Evolutionary conservation across 768 basidiomycete genomes (phyloP).

Genomic region (Leccinum fibrillosum): DNA sequence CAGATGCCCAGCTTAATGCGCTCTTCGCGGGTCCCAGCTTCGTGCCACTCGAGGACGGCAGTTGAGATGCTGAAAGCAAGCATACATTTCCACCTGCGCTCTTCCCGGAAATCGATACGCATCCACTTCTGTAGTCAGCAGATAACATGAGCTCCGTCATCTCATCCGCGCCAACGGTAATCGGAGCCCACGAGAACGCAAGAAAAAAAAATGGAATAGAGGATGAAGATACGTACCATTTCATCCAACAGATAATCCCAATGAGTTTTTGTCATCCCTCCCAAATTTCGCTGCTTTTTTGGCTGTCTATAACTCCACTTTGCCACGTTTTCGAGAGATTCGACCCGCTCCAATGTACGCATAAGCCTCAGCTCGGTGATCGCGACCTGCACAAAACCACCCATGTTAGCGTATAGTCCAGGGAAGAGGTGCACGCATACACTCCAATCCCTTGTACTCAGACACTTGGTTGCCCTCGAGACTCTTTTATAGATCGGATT

Average conservation of each 20-base stretch:
- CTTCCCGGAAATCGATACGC: conserved; percentile 92
- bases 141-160: conserved; percentile 8
- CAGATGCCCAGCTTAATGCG: conserved; percentile 64
- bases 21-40: conserved; percentile 59
- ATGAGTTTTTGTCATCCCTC: conserved; percentile 74
- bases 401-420: background rate
- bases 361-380: conserved; percentile 74
- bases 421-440: conserved; percentile 43
- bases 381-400: conserved; percentile 52
- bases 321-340: conserved; percentile 72
- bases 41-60: conserved; percentile 86
- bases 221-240: conserved; percentile 58
- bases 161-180: background rate
- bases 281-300: conserved; percentile 85
- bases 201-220: background rate
- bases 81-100: conserved; percentile 87
- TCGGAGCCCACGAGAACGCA: background rate
- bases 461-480: conserved; percentile 67
- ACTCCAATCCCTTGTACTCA: conserved; percentile 80
- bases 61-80: conserved; percentile 80
- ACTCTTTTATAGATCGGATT: conserved; percentile 77
- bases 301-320: conserved; percentile 94
- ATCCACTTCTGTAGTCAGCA: conserved; percentile 79
- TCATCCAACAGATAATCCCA: conserved; percentile 98
- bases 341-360: conserved; percentile 81